Percentiles rank a stretch among this genome's conserved stretches.
phyloP scores from a whole-genome alignment of 2,329 filamentous ascomycete species.

The Pseudocercospora crystallina region DNA sequence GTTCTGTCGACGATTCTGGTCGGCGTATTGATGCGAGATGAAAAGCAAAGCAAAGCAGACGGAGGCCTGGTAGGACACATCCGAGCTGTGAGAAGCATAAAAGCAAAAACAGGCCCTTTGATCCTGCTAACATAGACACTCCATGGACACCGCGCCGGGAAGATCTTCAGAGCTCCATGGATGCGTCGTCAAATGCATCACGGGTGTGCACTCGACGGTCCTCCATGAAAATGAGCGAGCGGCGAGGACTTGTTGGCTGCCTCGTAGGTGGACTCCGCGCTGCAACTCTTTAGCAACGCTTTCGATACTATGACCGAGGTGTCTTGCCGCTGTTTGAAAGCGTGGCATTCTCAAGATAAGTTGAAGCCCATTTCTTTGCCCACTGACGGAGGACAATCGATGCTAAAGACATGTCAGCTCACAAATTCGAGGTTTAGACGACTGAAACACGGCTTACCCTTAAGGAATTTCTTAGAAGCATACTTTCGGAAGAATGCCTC shows the following conservation, averaged over 20 bases:
- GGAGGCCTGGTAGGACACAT: conserved; percentile 4
- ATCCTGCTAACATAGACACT: too few species aligned
- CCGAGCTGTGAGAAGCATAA: conserved; percentile 14
- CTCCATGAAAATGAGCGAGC: conserved; percentile 16
- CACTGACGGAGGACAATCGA: conserved; percentile 89
- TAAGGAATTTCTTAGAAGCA: conserved; percentile 98
- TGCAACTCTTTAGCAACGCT: conserved; percentile 17
- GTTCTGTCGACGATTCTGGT: conserved; percentile 7
- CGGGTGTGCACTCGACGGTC: conserved; percentile 1
- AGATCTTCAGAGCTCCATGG: conserved; percentile 17
- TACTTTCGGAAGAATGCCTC: conserved; percentile 99
- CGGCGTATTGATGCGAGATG: conserved; percentile 11
- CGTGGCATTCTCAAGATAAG: conserved; percentile 33
- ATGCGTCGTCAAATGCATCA: conserved; percentile 15
- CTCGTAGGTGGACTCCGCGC: conserved; percentile 8
- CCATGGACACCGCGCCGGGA: conserved; percentile 9
- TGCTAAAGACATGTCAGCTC: conserved; percentile 54
- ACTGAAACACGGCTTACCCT: conserved; percentile 64
- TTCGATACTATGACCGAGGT: conserved; percentile 28
- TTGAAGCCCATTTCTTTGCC: conserved; percentile 63
- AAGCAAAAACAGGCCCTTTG: not conserved
- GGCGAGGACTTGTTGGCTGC: conserved; percentile 12
- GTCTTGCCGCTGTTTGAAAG: conserved; percentile 32
- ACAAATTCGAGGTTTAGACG: conserved; percentile 21
- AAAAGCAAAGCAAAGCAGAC: conserved; percentile 6